Evolutionary conservation across 1,284 basidiomycete genomes (phyloP), one percentile per base, ranked within the genome.

Genomic region (Blastosporella zonata): DNA sequence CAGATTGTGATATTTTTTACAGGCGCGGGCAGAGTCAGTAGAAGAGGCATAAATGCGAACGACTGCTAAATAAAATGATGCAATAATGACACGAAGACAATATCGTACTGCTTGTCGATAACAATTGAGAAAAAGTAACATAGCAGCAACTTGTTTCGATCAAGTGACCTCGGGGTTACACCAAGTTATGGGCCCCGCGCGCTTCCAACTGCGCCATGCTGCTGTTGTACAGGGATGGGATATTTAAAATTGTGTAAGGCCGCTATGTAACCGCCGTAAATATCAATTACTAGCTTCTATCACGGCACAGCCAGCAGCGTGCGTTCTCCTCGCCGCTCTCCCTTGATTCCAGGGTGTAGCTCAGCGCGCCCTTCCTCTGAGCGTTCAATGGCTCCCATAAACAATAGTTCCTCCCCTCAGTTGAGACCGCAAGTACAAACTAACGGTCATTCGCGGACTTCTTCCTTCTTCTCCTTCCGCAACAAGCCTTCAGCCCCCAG

Each of bases 1-100:
- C 42, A 23, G 29, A 15, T 33, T 21, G 12, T 43, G 15, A 46
- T 17, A 36, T 18, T 36, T 41, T 37, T 9, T 54, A 18, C 52
- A 72, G 71, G 69, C 70, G 34, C 55, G 64, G 40, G 39, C 60
- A 41, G 63, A 68, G 43, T 57, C 62, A 29, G 55, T 47, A 33
- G 65, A 62, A 10, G 59, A 59, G 38, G 59, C 61, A 27, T 55
- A 51, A 46, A 39, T 43, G 47, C 12, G n/a, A n/a, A n/a, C n/a
- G n/a, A n/a, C n/a, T n/a, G n/a, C n/a, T n/a, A n/a, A n/a, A n/a
- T n/a, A n/a, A n/a, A n/a, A n/a, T n/a, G n/a, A n/a, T n/a, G n/a
- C n/a, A n/a, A n/a, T n/a, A n/a, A n/a, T n/a, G n/a, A n/a, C n/a
- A n/a, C n/a, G n/a, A n/a, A n/a, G n/a, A n/a, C n/a, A n/a, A n/a